Conservation (phyloP, 1,284 basidiomycete species). For the Leccinum solheimii region DNA sequence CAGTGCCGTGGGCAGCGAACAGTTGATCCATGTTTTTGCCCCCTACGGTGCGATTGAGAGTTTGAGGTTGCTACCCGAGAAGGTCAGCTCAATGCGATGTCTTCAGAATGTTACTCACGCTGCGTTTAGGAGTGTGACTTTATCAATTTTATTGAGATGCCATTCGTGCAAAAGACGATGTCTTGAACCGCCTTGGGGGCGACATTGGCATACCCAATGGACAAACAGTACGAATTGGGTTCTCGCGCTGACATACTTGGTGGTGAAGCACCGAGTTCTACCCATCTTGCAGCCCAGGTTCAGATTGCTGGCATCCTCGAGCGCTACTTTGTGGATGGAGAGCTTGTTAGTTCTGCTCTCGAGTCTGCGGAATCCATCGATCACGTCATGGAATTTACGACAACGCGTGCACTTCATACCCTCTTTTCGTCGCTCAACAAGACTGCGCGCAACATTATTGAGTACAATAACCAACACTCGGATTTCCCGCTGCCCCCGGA, state of each 20-base stretch:
- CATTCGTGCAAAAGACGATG: too few relatives aligned
- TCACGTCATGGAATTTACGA: constrained; percentile 99
- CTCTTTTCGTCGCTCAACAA: constrained; percentile 98
- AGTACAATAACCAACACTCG: constrained; percentile 92
- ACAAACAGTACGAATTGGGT: too few relatives aligned
- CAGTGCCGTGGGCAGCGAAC: constrained; percentile 89
- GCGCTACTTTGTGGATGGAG: constrained; percentile 81
- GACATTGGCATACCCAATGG: too few relatives aligned
- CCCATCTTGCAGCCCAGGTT: constrained; percentile 77
- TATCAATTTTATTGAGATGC: too few relatives aligned
- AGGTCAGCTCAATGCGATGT: too few relatives aligned
- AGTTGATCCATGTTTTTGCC: constrained; percentile 92
- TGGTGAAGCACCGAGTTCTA: constrained; percentile 54
- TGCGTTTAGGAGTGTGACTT: too few relatives aligned
- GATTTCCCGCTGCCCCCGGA: constrained; percentile 91
- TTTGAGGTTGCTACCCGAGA: constrained; percentile 57
- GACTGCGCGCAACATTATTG: constrained; percentile 89
- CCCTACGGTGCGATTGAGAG: constrained; percentile 97
- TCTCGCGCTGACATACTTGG: constrained; percentile 38
- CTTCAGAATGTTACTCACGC: too few relatives aligned
- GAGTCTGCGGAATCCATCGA: constrained; percentile 82
- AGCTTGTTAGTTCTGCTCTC: constrained; percentile 80
- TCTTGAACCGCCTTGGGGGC: too few relatives aligned
- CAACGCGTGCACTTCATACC: constrained; percentile 89
- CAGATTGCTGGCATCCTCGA: constrained; percentile 78